A percentile compares a stretch with the other conserved stretches of the same genome.
Conservation (phyloP, 345 rosid genomes). For the Arabis hirsuta region DNA sequence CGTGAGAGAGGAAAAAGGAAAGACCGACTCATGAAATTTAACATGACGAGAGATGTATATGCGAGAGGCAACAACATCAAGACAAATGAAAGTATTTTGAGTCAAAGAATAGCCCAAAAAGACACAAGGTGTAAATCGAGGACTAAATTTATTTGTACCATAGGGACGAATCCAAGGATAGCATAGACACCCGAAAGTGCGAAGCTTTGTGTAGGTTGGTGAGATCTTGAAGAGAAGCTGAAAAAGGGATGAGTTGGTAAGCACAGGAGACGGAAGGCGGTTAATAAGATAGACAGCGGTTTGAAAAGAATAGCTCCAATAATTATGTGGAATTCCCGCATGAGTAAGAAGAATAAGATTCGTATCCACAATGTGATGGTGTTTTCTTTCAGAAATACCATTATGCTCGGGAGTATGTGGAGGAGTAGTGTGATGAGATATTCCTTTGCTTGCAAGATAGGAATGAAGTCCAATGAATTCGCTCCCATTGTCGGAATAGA, state of each 20-base stretch:
- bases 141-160: background rate
- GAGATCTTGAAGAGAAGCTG: accelerated
- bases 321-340: accelerated
- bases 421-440: too few species aligned
- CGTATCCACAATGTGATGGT: too few species aligned
- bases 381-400: too few species aligned
- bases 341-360: background rate
- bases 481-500: too few species aligned
- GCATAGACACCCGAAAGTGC: background rate
- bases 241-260: too few species aligned
- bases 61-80: background rate
- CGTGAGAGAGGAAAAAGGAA: accelerated
- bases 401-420: too few species aligned
- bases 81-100: background rate
- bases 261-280: background rate
- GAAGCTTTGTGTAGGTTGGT: background rate
- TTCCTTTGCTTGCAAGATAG: too few species aligned
- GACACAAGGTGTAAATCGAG: accelerated
- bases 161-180: background rate
- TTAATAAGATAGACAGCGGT: background rate
- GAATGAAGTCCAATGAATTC: too few species aligned
- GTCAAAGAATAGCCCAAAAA: background rate
- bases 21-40: background rate
- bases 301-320: background rate
- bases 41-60: background rate